phyloP scores from a whole-genome alignment of 2,329 filamentous ascomycete species.

The Colletotrichum gloeosporioides region DNA sequence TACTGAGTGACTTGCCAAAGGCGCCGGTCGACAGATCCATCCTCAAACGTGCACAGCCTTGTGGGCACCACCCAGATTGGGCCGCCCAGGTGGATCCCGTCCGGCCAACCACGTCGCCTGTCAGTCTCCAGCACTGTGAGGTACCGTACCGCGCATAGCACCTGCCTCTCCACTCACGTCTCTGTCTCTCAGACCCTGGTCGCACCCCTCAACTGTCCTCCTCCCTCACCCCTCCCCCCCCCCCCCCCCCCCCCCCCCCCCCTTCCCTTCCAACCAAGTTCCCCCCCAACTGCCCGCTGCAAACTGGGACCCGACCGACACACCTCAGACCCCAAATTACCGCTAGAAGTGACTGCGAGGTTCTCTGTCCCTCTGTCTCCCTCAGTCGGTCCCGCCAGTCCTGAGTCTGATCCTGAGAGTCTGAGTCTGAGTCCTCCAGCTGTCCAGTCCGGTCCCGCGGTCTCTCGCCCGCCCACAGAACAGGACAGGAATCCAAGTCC shows the following conservation, averaged over 20 bases:
- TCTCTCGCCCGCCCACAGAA: background rate
- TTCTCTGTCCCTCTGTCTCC: background rate
- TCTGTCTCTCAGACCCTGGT: background rate
- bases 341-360: background rate
- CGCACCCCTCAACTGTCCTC: background rate
- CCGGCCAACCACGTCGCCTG: background rate
- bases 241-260: background rate
- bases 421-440: background rate
- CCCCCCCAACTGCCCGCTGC: background rate
- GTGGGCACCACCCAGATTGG: slow-evolving; percentile 21
- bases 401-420: background rate
- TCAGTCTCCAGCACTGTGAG: background rate
- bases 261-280: background rate
- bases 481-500: background rate
- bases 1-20: background rate
- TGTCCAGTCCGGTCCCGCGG: background rate
- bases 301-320: background rate
- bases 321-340: background rate
- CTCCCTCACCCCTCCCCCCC: background rate
- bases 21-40: slow-evolving; percentile 18
- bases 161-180: background rate
- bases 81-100: background rate
- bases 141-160: background rate
- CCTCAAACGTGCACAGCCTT: slow-evolving; percentile 28
- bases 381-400: background rate